A percentile compares a stretch with the other conserved stretches of the same genome.
Conservation (phyloP, 768 basidiomycete species). For the Serendipita sp. region DNA sequence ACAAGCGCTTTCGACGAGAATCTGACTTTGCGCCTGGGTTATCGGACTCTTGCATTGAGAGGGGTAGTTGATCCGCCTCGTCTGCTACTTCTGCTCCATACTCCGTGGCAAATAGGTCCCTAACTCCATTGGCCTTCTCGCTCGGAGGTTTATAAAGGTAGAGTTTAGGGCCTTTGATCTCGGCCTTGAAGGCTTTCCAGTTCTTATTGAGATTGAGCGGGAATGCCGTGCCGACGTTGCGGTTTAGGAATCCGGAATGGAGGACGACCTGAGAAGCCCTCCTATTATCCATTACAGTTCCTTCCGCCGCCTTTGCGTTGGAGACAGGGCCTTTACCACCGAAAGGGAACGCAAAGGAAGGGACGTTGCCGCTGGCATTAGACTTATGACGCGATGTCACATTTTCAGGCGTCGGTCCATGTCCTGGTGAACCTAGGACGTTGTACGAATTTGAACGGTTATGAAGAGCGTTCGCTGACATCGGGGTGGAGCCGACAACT, state of each 20-base stretch:
- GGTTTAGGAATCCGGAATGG: slow-evolving; percentile 60
- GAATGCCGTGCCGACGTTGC: slow-evolving; percentile 27
- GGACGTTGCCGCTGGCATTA: not conserved
- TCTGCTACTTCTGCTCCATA: slow-evolving; percentile 22
- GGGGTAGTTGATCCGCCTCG: slow-evolving; percentile 12
- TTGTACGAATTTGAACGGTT: slow-evolving; percentile 1
- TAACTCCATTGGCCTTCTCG: slow-evolving; percentile 46
- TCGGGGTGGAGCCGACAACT: not conserved
- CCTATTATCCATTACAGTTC: not conserved
- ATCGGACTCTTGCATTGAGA: slow-evolving; percentile 4
- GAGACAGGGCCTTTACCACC: not conserved
- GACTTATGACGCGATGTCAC: not conserved
- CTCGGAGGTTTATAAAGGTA: slow-evolving; percentile 74
- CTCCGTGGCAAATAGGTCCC: slow-evolving; percentile 54
- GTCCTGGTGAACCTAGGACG: not conserved
- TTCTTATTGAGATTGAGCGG: slow-evolving; percentile 33
- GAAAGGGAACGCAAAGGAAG: not conserved
- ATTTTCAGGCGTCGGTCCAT: not conserved
- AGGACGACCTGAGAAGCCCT: slow-evolving; percentile 56
- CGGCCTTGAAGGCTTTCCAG: slow-evolving; percentile 78
- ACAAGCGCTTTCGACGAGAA: slow-evolving; percentile 45
- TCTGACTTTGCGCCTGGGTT: not conserved
- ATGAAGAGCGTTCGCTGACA: not conserved
- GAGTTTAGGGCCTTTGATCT: slow-evolving; percentile 69
- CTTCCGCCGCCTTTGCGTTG: not conserved